Base-by-base conservation (phyloP, 805 yeast species). In the Saturnispora silvae region DNA sequence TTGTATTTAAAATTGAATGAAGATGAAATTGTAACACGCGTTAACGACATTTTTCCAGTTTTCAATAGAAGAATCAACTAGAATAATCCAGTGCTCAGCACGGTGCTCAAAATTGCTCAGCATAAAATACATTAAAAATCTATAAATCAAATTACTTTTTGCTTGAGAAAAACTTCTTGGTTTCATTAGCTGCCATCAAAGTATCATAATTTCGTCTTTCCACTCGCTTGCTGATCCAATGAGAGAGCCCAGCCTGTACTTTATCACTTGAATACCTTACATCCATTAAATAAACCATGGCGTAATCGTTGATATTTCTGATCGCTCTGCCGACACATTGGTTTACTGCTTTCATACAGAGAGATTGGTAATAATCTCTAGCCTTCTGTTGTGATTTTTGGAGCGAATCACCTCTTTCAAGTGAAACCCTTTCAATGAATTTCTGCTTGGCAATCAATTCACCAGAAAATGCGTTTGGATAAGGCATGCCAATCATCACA, bases 271-370 rank as follows among this genome's bases (percentile, higher is more conserved):
- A 30, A 45, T 70, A 89, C 37, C 96, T 62, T 23, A 55, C 56
- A 53, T 89, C 97, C 13, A 86, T 48, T 28, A 87, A 61, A 46
- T 72, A 74, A 5, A 89, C 79, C 13, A 73, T 68, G 0, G 96
- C 78, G 52, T 81, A 86, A 56, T 89, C 97, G 29, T 70, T 67
- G 19, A 68, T 69, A 54, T 87, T 95, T 42, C 97, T 64, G 28
- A 87, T 87, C 5, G 96, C 83, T 45, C 97, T 68, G 0, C 96
- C 97, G 10, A 89, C 78, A 58, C 94, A 77, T 56, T 87, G 97
- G 52, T 87, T 87, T 1, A 87, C 85, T 0, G 95, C 81, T 36
- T 86, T 73, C 92, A 89, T 81, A 51, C 95, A 86, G 5, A 84
- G 62, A 48, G 82, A 84, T 47, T 86, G 95, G 49, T 82, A 80